Evolutionary conservation across 1,139 yeast species (phyloP).

Genomic region (Suhomyces chickasaworum): DNA sequence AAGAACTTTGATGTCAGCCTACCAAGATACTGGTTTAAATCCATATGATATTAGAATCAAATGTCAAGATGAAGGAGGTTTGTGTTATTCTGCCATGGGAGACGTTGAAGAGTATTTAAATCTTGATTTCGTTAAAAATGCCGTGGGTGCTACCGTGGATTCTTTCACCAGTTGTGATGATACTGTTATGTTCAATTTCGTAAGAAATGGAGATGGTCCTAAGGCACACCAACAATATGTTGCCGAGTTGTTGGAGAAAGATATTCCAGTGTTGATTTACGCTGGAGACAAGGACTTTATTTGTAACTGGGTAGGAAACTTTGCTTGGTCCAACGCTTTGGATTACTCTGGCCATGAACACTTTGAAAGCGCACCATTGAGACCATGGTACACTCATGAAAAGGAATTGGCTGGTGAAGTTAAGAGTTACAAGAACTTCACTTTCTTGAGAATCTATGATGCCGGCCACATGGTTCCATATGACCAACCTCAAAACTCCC

Average conservation of each 20-base stretch:
- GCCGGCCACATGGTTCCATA: conserved; percentile 82
- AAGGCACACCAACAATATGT: conserved; percentile 68
- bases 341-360: conserved; percentile 31
- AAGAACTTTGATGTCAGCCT: conserved; percentile 50
- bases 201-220: conserved; percentile 60
- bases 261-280: conserved; percentile 39
- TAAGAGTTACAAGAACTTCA: conserved; percentile 54
- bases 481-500: conserved; percentile 74
- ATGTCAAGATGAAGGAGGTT: conserved; percentile 52
- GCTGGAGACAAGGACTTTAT: conserved; percentile 45
- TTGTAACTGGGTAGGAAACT: conserved; percentile 46
- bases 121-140: conserved; percentile 56
- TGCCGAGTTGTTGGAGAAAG: conserved; percentile 56
- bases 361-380: conserved; percentile 31
- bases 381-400: conserved; percentile 43
- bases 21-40: conserved; percentile 61
- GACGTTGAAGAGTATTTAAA: conserved; percentile 63
- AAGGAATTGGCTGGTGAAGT: conserved; percentile 60
- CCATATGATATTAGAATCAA: conserved; percentile 66
- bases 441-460: conserved; percentile 62
- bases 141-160: conserved; percentile 63
- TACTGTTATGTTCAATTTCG: conserved; percentile 57
- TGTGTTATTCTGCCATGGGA: conserved; percentile 61
- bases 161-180: conserved; percentile 57
- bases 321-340: conserved; percentile 37